These are phyloP conservation scores for Byssoonygena ceratinophila DNA, from an alignment of 2,329 filamentous ascomycete genomes.

Conservation along the genomic window DNA sequence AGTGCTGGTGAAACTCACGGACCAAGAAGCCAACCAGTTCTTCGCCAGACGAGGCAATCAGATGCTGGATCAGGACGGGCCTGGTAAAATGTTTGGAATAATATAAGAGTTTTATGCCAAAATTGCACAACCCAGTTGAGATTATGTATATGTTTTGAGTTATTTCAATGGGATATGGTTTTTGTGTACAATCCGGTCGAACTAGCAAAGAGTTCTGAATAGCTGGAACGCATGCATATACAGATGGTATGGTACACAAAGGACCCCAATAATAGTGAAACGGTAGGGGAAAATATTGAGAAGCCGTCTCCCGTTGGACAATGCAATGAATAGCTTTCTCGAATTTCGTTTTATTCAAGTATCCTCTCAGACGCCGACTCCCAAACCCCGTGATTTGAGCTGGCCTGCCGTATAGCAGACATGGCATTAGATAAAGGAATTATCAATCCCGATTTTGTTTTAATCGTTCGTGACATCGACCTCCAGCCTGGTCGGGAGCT, in stretches of 20 bases:
- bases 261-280: background rate
- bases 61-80: background rate
- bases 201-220: too few species aligned
- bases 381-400: background rate
- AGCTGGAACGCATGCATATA: slow-evolving; percentile 4
- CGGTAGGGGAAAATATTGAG: background rate
- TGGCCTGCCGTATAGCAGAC: background rate
- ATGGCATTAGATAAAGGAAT: background rate
- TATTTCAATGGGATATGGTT: too few species aligned
- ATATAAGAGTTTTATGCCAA: background rate
- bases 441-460: background rate
- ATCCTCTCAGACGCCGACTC: background rate
- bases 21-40: background rate
- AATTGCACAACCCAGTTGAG: too few species aligned
- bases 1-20: background rate
- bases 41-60: background rate
- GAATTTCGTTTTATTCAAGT: background rate
- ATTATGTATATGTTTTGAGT: too few species aligned
- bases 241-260: slow-evolving; percentile 9
- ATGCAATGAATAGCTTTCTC: background rate
- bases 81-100: background rate
- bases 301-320: background rate
- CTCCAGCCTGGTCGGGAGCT: background rate
- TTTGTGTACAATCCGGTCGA: too few species aligned
- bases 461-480: background rate